phyloP scores from a whole-genome alignment of 768 basidiomycete species.

The Auriscalpium orientale region DNA sequence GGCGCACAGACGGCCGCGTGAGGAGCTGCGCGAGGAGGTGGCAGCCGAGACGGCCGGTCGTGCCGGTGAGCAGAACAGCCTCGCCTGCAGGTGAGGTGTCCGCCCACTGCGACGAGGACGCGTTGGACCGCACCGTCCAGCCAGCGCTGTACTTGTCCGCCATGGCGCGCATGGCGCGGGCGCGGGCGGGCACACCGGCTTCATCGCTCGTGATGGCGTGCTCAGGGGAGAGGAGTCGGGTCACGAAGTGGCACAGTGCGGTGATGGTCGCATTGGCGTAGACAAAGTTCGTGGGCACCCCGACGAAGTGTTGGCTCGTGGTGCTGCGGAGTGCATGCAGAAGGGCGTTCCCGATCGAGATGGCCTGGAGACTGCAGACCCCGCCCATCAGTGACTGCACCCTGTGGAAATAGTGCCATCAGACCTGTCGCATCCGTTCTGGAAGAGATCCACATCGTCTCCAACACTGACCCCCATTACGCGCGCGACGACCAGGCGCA shows the following conservation, averaged over 20 bases:
- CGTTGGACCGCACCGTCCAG: neutral
- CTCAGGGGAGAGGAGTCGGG: neutral
- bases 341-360: constrained; percentile 25
- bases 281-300: constrained; percentile 25
- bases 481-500: constrained; percentile 26
- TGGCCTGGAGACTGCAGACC: constrained; percentile 21
- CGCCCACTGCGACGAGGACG: neutral
- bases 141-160: constrained; percentile 31
- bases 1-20: neutral
- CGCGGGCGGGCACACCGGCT: constrained; percentile 8
- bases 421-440: constrained; percentile 2
- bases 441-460: constrained; percentile 16
- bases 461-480: constrained; percentile 21
- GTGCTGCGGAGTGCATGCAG: constrained; percentile 20
- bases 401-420: no score
- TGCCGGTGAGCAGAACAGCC: neutral
- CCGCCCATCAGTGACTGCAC: no score
- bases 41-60: neutral
- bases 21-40: constrained; percentile 1
- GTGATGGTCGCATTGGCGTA: constrained; percentile 33
- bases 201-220: neutral
- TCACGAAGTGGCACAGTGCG: constrained; percentile 17
- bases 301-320: constrained; percentile 6
- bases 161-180: constrained; percentile 27
- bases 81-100: neutral